Evolutionary conservation across 2,329 filamentous ascomycete species (phyloP).

Genomic region (Ophiostoma pallidulum): DNA sequence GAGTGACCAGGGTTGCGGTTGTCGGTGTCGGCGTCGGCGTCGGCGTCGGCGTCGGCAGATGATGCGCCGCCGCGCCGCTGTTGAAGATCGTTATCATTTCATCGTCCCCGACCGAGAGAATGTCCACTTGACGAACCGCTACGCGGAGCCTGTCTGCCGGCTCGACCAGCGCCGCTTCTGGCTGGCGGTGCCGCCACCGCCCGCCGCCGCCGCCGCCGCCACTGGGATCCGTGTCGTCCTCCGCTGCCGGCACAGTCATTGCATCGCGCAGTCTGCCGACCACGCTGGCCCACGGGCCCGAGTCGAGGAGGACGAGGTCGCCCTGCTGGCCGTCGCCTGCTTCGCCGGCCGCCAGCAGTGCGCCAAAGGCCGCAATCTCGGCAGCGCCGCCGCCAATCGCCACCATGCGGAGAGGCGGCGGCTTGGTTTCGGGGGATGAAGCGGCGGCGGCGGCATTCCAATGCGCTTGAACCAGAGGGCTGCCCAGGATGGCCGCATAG

Average conservation of each 20-base stretch:
- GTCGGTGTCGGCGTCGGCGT: no score
- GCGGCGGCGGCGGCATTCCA: background rate
- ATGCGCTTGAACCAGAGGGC: slow-evolving; percentile 12
- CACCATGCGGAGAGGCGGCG: slow-evolving; percentile 10
- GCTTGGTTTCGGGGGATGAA: no score
- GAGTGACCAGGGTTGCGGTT: slow-evolving; percentile 57
- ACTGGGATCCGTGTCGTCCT: no score
- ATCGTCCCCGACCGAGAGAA: slow-evolving; percentile 32
- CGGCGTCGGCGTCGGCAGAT: no score
- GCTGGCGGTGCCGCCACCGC: slow-evolving; percentile 35
- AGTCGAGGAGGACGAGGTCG: slow-evolving; percentile 62
- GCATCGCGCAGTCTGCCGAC: slow-evolving; percentile 46
- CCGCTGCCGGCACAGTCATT: slow-evolving; percentile 31
- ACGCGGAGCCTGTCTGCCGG: slow-evolving; percentile 28
- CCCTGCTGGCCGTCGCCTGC: slow-evolving; percentile 19
- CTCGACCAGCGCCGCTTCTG: slow-evolving; percentile 36
- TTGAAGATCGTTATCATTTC: slow-evolving; percentile 25
- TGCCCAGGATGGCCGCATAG: slow-evolving; percentile 53
- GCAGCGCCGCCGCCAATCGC: slow-evolving; percentile 48
- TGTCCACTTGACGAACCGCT: slow-evolving; percentile 39
- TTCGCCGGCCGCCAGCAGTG: slow-evolving; percentile 27
- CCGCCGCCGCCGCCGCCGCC: no score
- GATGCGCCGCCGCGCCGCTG: no score
- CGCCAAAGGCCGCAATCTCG: slow-evolving; percentile 48
- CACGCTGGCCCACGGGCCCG: slow-evolving; percentile 65